Conservation (phyloP, 2,329 filamentous ascomycete genomes). For the Trichoderma lentiforme region DNA sequence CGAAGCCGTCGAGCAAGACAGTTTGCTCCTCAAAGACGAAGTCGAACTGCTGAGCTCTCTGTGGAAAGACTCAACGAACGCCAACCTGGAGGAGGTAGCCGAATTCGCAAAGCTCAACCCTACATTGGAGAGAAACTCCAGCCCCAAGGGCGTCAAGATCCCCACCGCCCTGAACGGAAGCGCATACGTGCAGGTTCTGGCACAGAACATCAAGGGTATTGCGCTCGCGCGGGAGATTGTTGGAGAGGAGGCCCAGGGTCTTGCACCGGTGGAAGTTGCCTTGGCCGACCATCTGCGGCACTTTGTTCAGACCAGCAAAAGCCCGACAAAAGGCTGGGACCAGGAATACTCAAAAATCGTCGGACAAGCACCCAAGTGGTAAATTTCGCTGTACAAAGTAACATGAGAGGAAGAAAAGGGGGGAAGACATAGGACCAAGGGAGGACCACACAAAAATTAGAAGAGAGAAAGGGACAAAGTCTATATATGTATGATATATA, state of each 20-base stretch:
- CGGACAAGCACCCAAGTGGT: constrained; percentile 31
- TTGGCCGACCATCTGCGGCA: constrained; percentile 38
- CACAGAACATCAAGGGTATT: constrained; percentile 41
- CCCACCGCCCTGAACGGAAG: constrained; percentile 25
- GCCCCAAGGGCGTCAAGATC: constrained; percentile 6
- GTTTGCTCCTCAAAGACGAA: constrained; percentile 30
- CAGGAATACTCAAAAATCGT: constrained; percentile 27
- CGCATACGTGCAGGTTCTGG: constrained; percentile 28
- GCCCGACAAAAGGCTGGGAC: constrained; percentile 24
- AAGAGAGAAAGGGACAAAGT: not conserved
- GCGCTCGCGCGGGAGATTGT: constrained; percentile 43
- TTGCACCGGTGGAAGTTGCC: constrained; percentile 39
- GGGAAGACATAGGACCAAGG: not conserved
- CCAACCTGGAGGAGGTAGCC: constrained; percentile 22
- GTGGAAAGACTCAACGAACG: constrained; percentile 25
- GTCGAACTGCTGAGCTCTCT: constrained; percentile 26
- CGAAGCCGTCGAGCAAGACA: constrained; percentile 26
- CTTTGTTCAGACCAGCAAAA: constrained; percentile 24
- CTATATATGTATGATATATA: constrained; percentile 27
- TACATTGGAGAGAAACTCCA: constrained; percentile 14
- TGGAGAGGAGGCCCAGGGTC: constrained; percentile 25
- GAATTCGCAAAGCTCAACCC: constrained; percentile 30
- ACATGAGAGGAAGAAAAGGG: not conserved
- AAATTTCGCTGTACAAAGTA: not conserved
- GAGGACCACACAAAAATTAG: not conserved